phyloP scores from a whole-genome alignment of 257 asterid species.

The Rubia yunnanensis region DNA sequence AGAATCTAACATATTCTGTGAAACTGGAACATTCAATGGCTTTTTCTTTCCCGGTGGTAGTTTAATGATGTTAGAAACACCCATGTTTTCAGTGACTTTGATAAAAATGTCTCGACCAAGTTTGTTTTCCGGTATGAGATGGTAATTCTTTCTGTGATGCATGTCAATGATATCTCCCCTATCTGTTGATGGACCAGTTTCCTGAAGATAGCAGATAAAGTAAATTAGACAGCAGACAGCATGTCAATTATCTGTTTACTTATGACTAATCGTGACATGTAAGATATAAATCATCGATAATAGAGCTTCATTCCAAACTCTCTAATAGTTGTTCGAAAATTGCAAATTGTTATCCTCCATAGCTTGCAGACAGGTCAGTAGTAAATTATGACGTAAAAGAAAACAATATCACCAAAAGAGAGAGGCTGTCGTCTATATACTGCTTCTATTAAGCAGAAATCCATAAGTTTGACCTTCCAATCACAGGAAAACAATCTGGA shows the following conservation, averaged over 20 bases:
- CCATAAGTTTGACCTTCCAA: neutral
- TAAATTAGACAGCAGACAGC: neutral
- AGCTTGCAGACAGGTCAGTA: neutral
- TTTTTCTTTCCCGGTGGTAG: constrained; percentile 81
- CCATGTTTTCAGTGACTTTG: constrained; percentile 43
- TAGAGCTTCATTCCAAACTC: neutral
- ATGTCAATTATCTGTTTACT: too few relatives aligned
- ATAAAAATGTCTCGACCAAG: constrained; percentile 86
- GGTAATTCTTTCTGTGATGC: constrained; percentile 57
- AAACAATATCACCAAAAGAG: neutral
- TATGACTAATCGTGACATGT: neutral
- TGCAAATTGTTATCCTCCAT: neutral
- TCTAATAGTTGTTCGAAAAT: neutral
- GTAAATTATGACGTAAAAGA: neutral
- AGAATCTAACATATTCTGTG: constrained; percentile 76
- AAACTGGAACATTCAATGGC: constrained; percentile 66
- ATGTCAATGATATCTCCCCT: constrained; percentile 55
- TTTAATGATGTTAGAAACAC: constrained; percentile 42
- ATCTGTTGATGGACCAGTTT: constrained; percentile 34
- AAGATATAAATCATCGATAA: neutral
- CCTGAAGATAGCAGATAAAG: constrained; percentile 32
- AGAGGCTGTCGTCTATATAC: neutral
- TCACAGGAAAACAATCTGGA: neutral
- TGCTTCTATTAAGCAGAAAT: neutral
- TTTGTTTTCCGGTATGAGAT: constrained; percentile 74